Percentiles rank a stretch among this genome's conserved stretches.
Evolutionary conservation across 257 asterid species (phyloP).

Genomic region (Solanum gandarillasii): DNA sequence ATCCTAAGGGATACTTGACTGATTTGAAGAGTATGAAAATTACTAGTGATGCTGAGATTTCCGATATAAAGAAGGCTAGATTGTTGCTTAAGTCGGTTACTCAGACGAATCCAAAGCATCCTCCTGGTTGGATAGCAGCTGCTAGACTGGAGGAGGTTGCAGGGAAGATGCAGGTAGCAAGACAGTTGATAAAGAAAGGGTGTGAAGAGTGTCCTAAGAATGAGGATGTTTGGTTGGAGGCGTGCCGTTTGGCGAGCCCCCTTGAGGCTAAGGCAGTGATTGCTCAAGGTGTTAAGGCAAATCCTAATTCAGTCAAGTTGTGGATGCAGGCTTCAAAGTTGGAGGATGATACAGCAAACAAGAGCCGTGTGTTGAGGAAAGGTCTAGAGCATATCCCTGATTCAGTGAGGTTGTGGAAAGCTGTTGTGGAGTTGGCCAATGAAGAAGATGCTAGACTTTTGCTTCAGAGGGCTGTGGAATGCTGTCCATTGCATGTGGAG

Average conservation of each 20-base stretch:
- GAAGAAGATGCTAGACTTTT: slow-evolving; percentile 70
- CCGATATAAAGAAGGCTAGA: slow-evolving; percentile 88
- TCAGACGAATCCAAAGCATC: slow-evolving; percentile 83
- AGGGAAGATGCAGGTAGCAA: slow-evolving; percentile 67
- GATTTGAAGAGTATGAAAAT: slow-evolving; percentile 93
- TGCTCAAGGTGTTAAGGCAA: slow-evolving; percentile 68
- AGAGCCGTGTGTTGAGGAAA: slow-evolving; percentile 70
- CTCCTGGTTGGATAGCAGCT: slow-evolving; percentile 97
- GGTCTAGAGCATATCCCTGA: slow-evolving; percentile 81
- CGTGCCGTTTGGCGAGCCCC: slow-evolving; percentile 66
- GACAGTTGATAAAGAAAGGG: slow-evolving; percentile 59
- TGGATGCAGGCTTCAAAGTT: slow-evolving; percentile 92
- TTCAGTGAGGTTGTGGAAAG: slow-evolving; percentile 91
- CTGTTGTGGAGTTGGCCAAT: slow-evolving; percentile 83
- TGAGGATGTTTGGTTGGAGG: slow-evolving; percentile 95
- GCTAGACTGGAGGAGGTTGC: slow-evolving; percentile 97
- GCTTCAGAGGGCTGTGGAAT: slow-evolving; percentile 82
- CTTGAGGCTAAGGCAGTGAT: slow-evolving; percentile 82
- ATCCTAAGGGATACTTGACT: slow-evolving; percentile 93
- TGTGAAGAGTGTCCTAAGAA: slow-evolving; percentile 82
- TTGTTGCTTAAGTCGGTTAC: slow-evolving; percentile 70
- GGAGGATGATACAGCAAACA: slow-evolving; percentile 58
- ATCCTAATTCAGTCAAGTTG: slow-evolving; percentile 76
- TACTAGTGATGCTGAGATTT: slow-evolving; percentile 87
- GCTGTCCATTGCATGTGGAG: slow-evolving; percentile 38